Evolutionary conservation across 805 yeast species (phyloP).

Genomic region (Candida jianshihensis): DNA sequence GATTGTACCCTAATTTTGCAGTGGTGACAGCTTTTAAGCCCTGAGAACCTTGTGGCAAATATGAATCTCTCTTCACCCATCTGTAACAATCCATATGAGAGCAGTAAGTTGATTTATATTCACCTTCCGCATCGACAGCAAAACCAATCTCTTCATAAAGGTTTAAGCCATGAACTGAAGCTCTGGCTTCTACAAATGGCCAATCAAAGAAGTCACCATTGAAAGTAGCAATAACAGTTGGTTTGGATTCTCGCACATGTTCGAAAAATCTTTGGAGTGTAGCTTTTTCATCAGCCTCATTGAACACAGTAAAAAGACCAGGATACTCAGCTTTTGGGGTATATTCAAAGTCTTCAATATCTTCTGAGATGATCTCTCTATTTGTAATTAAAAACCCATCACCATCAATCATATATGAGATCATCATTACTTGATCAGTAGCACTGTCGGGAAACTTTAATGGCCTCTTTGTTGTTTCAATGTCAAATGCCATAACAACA

Average conservation of each 20-base stretch:
- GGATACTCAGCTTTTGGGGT: constrained; percentile 96
- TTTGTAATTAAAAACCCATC: constrained; percentile 92
- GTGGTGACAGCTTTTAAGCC: constrained; percentile 98
- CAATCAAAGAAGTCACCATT: constrained; percentile 99
- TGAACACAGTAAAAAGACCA: constrained; percentile 83
- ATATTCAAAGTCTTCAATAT: constrained; percentile 94
- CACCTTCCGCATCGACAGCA: constrained; percentile 81
- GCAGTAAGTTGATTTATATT: constrained; percentile 87
- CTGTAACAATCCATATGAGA: constrained; percentile 95
- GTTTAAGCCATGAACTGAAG: constrained; percentile 74
- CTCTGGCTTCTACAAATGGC: constrained; percentile 94
- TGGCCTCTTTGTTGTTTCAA: constrained; percentile 95
- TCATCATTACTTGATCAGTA: constrained; percentile 95
- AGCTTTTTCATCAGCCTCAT: constrained; percentile 79
- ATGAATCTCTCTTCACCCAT: constrained; percentile 98
- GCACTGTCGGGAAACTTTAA: constrained; percentile 90
- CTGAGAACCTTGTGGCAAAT: constrained; percentile 96
- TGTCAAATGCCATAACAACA: constrained; percentile 92
- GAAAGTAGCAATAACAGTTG: constrained; percentile 96
- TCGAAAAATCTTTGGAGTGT: constrained; percentile 75
- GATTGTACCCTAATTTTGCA: constrained; percentile 91
- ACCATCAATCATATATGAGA: constrained; percentile 98
- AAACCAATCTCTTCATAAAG: constrained; percentile 94
- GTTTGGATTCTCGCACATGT: constrained; percentile 79
- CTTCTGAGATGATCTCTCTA: constrained; percentile 88